A percentile compares a stretch with the other conserved stretches of the same genome.
These are phyloP conservation scores for Auricularia heimuer DNA, from an alignment of 768 basidiomycete species.

Conservation along the genomic window DNA sequence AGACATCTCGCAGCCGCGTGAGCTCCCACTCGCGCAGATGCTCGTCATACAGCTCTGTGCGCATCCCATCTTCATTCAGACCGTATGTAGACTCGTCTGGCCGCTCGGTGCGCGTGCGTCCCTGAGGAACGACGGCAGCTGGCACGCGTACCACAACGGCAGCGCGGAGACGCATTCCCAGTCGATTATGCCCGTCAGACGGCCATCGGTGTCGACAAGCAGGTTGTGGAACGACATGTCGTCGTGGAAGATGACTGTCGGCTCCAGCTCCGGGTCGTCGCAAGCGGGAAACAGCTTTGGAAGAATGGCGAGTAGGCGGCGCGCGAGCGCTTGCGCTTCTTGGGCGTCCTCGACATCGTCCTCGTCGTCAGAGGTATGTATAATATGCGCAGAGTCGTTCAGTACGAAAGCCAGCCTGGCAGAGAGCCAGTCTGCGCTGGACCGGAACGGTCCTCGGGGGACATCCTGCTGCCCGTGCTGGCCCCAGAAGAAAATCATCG, in stretches of 20 bases:
- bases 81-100: background rate
- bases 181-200: slow-evolving; percentile 16
- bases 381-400: background rate
- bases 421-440: background rate
- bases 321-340: background rate
- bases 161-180: slow-evolving; percentile 14
- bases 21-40: background rate
- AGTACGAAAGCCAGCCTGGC: background rate
- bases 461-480: background rate
- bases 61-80: background rate
- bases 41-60: background rate
- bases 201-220: slow-evolving; percentile 19
- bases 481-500: background rate
- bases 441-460: background rate
- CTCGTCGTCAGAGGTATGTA: background rate
- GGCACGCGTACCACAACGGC: slow-evolving; percentile 1
- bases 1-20: background rate
- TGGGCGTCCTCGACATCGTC: background rate
- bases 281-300: background rate
- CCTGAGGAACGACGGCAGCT: background rate
- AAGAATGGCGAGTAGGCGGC: background rate
- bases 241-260: slow-evolving; percentile 16
- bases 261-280: background rate
- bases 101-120: background rate
- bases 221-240: slow-evolving; percentile 30